phyloP scores from a whole-genome alignment of 2,329 filamentous ascomycete genomes.

The Cadophora gregata region DNA sequence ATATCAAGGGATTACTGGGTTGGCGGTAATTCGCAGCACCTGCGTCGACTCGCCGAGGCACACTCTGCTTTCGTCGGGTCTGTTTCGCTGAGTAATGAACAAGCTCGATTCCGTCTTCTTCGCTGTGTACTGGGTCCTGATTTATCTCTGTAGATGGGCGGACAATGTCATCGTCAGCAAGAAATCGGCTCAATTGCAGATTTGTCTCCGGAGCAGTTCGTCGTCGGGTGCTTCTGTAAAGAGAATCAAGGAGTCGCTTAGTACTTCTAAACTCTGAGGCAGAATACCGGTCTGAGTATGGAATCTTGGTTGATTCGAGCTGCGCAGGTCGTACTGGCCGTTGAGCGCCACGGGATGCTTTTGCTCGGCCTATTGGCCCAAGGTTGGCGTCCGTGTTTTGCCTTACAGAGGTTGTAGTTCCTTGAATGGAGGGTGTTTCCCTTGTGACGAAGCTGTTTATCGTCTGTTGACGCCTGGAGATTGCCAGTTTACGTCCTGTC shows the following conservation, averaged over 20 bases:
- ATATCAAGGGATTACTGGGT: slow-evolving; percentile 41
- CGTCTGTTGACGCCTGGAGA: slow-evolving; percentile 37
- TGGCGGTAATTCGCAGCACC: slow-evolving; percentile 44
- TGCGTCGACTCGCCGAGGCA: slow-evolving; percentile 42
- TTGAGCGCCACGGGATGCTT: slow-evolving; percentile 34
- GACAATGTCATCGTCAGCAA: slow-evolving; percentile 38
- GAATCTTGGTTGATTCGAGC: slow-evolving; percentile 55
- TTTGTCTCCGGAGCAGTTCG: slow-evolving; percentile 39
- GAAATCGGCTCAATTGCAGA: slow-evolving; percentile 48
- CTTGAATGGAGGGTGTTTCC: neutral
- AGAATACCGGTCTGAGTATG: slow-evolving; percentile 43
- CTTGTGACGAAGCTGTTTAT: slow-evolving; percentile 44
- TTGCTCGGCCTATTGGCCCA: neutral
- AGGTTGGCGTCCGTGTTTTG: slow-evolving; percentile 10
- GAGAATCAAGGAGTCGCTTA: slow-evolving; percentile 60
- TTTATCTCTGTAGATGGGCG: slow-evolving; percentile 24
- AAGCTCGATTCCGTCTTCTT: slow-evolving; percentile 1
- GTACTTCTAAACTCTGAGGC: slow-evolving; percentile 52
- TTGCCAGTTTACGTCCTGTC: slow-evolving; percentile 28
- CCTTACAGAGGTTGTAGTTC: neutral
- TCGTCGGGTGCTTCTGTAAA: slow-evolving; percentile 54
- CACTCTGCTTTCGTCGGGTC: slow-evolving; percentile 34
- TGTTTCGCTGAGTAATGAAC: neutral
- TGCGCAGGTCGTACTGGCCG: slow-evolving; percentile 55
- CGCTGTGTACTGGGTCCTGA: neutral